These are phyloP conservation scores for Actinomortierella wolfii DNA, from an alignment of 371 early-diverging fungal species.

Conservation along the genomic window DNA sequence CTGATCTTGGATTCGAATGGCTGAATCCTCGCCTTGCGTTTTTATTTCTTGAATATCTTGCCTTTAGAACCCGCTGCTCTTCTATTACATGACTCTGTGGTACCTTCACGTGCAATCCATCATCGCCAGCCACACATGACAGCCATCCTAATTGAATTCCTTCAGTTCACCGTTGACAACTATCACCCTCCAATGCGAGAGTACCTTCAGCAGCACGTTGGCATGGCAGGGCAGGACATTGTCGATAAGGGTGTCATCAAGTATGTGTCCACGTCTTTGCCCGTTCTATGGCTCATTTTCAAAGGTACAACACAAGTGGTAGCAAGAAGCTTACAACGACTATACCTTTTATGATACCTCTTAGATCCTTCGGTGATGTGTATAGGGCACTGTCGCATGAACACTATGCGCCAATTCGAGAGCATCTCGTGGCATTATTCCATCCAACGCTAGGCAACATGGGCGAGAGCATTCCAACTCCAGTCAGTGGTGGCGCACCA, in stretches of 20 bases:
- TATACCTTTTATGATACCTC: not conserved
- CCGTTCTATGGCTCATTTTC: not conserved
- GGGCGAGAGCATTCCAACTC: too few relatives aligned
- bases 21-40: not conserved
- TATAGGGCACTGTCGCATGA: slow-evolving; percentile 12
- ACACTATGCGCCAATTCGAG: slow-evolving; percentile 20
- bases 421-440: too few relatives aligned
- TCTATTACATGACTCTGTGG: slow-evolving; percentile 71
- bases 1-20: too few relatives aligned
- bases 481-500: too few relatives aligned
- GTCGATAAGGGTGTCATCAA: slow-evolving; percentile 70
- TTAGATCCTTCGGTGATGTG: slow-evolving; percentile 22
- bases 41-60: not conserved
- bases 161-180: slow-evolving; percentile 60
- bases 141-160: slow-evolving; percentile 65
- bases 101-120: too few relatives aligned
- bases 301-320: too few relatives aligned
- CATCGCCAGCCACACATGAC: slow-evolving; percentile 70
- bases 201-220: slow-evolving; percentile 55
- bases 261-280: slow-evolving; percentile 22
- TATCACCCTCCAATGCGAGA: slow-evolving; percentile 61
- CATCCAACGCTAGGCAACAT: too few relatives aligned
- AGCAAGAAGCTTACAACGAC: too few relatives aligned
- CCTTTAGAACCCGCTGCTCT: slow-evolving; percentile 78
- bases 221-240: slow-evolving; percentile 59